Conservation (phyloP, 2,329 filamentous ascomycete genomes). For the Podosphaera fusca region DNA sequence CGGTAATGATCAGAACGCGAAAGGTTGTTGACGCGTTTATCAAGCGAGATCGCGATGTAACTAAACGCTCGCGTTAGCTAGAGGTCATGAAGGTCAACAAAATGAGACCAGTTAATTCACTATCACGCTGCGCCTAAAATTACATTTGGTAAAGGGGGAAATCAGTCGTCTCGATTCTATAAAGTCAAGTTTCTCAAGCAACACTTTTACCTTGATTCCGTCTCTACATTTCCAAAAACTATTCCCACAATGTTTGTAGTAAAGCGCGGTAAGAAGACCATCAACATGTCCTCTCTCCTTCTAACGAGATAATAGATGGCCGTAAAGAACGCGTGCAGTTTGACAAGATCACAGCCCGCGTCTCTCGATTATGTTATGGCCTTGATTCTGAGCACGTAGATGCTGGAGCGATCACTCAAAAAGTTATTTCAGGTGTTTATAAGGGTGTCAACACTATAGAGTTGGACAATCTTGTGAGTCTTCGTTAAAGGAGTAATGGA, state of each 20-base stretch:
- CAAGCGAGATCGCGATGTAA: too few relatives aligned
- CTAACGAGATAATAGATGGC: slow-evolving; percentile 41
- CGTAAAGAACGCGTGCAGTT: slow-evolving; percentile 99
- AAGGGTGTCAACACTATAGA: slow-evolving; percentile 93
- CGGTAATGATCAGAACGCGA: too few relatives aligned
- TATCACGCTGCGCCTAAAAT: too few relatives aligned
- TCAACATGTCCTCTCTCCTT: not conserved
- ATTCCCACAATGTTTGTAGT: slow-evolving; percentile 16
- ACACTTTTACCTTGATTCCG: not conserved
- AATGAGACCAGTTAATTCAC: too few relatives aligned
- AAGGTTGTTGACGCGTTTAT: too few relatives aligned
- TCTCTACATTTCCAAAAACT: slow-evolving; percentile 3
- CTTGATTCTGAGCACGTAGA: slow-evolving; percentile 91
- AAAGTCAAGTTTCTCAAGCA: too few relatives aligned
- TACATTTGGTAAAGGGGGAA: too few relatives aligned
- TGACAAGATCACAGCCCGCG: slow-evolving; percentile 98
- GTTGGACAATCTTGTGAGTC: slow-evolving; percentile 78
- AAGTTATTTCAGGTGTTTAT: slow-evolving; percentile 98
- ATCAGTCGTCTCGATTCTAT: too few relatives aligned
- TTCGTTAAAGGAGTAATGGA: slow-evolving; percentile 7
- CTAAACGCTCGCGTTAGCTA: too few relatives aligned
- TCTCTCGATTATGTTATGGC: slow-evolving; percentile 92
- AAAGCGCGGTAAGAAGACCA: slow-evolving; percentile 16
- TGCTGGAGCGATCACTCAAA: slow-evolving; percentile 93
- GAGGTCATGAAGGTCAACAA: too few relatives aligned